These are phyloP conservation scores for Phialophora tarda DNA, from an alignment of 2,329 filamentous ascomycete species.

Conservation along the genomic window DNA sequence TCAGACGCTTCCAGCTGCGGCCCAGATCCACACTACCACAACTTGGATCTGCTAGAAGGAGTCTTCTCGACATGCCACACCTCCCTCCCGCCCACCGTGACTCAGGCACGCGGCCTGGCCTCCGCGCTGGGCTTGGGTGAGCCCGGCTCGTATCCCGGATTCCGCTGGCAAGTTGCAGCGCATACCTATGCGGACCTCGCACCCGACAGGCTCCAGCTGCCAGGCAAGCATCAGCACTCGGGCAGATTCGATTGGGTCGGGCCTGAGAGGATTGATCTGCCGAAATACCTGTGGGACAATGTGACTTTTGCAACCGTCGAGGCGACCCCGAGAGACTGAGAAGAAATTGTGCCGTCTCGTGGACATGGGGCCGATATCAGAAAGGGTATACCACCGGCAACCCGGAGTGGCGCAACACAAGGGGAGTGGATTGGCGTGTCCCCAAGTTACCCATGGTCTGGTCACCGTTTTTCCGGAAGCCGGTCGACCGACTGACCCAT, in stretches of 20 bases:
- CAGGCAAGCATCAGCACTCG: not conserved
- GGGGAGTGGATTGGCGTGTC: slow-evolving; percentile 1
- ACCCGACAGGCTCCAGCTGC: not conserved
- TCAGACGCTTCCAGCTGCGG: not conserved
- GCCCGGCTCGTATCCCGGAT: not conserved
- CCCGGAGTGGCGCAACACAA: not conserved
- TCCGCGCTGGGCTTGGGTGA: not conserved
- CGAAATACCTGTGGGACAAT: slow-evolving; percentile 7
- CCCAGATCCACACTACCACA: not conserved
- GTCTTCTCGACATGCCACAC: slow-evolving; percentile 1
- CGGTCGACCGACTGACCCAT: slow-evolving; percentile 4
- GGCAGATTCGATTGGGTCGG: slow-evolving; percentile 1
- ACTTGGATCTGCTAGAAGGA: not conserved
- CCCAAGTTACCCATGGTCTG: not conserved
- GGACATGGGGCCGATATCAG: slow-evolving; percentile 2
- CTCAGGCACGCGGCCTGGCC: slow-evolving; percentile 4
- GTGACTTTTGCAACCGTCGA: not conserved
- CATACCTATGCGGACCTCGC: not conserved
- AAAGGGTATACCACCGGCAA: not conserved
- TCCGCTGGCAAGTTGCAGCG: not conserved
- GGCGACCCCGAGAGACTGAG: not conserved
- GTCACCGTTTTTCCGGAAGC: not conserved
- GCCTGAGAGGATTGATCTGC: not conserved
- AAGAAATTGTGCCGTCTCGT: slow-evolving; percentile 1
- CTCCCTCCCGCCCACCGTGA: not conserved